phyloP scores from a whole-genome alignment of 2,329 filamentous ascomycete species.

The Thielaviopsis ethacetica region DNA sequence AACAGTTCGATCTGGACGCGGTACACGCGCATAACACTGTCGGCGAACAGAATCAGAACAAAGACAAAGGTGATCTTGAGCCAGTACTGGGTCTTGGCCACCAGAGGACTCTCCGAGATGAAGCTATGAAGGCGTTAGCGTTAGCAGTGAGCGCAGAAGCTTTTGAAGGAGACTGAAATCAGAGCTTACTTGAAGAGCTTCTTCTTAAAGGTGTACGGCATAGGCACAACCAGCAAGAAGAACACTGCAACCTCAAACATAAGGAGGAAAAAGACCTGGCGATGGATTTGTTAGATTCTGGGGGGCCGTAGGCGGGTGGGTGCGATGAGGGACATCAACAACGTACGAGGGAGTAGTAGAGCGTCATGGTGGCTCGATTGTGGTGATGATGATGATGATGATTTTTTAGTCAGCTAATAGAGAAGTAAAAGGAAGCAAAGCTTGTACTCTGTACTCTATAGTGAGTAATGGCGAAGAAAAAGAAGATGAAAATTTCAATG shows the following conservation, averaged over 20 bases:
- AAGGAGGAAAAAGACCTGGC: conserved; percentile 68
- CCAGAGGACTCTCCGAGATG: conserved; percentile 70
- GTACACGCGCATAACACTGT: conserved; percentile 91
- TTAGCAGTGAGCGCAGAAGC: conserved; percentile 3
- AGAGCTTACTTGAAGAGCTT: conserved; percentile 59
- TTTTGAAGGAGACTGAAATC: background rate
- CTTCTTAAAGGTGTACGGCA: conserved; percentile 74
- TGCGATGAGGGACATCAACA: background rate
- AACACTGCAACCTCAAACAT: conserved; percentile 73
- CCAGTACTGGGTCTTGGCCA: conserved; percentile 92
- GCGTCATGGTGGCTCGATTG: conserved; percentile 31
- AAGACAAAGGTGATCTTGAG: conserved; percentile 99
- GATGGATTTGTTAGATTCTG: conserved; percentile 3
- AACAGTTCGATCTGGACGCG: conserved; percentile 83
- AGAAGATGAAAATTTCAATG: background rate
- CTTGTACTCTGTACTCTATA: background rate
- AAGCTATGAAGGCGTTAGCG: conserved; percentile 39
- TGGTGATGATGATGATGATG: background rate
- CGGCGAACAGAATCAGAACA: conserved; percentile 93
- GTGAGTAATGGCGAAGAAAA: background rate
- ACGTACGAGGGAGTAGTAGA: conserved; percentile 39
- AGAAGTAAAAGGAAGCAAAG: background rate
- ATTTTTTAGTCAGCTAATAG: background rate
- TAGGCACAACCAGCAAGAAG: conserved; percentile 64
- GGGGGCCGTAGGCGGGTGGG: background rate